Evolutionary conservation across 192 early-diverging fungal species (phyloP).

Genomic region (Paraglomus occultum): DNA sequence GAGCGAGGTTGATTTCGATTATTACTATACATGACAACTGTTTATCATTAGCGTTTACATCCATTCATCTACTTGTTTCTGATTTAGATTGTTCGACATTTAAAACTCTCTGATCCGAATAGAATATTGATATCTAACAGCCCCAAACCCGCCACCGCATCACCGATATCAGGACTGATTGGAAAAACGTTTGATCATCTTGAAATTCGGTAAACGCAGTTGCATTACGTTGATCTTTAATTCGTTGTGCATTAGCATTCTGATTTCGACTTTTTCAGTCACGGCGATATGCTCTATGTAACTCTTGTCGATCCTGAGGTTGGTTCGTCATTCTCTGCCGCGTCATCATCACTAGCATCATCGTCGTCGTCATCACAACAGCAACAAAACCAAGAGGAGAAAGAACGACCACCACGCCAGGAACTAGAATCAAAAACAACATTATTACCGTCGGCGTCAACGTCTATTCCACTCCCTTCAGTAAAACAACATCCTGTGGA

Average conservation of each 20-base stretch:
- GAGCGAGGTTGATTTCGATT: conserved; percentile 50
- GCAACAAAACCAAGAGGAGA: conserved; percentile 6
- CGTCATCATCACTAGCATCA: too few species aligned
- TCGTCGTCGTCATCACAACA: too few species aligned
- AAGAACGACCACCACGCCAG: background rate
- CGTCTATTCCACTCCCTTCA: background rate
- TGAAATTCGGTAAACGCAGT: conserved; percentile 39
- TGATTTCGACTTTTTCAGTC: conserved; percentile 33
- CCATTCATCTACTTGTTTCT: conserved; percentile 1
- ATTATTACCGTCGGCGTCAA: conserved; percentile 32
- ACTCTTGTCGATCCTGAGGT: conserved; percentile 38
- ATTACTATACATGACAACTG: background rate
- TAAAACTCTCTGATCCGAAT: conserved; percentile 42
- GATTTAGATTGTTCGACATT: conserved; percentile 42
- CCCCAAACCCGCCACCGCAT: conserved; percentile 32
- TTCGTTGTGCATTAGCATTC: background rate
- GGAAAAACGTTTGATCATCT: conserved; percentile 37
- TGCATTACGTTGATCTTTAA: background rate
- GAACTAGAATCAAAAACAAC: conserved; percentile 23
- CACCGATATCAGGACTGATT: conserved; percentile 32
- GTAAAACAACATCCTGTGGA: conserved; percentile 78
- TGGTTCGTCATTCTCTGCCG: background rate
- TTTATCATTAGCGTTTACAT: background rate
- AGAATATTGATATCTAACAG: conserved; percentile 43
- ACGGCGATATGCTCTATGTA: conserved; percentile 55